Evolutionary conservation across 164 flowering plant species (phyloP).

Genomic region (Berberis vulgaris): DNA sequence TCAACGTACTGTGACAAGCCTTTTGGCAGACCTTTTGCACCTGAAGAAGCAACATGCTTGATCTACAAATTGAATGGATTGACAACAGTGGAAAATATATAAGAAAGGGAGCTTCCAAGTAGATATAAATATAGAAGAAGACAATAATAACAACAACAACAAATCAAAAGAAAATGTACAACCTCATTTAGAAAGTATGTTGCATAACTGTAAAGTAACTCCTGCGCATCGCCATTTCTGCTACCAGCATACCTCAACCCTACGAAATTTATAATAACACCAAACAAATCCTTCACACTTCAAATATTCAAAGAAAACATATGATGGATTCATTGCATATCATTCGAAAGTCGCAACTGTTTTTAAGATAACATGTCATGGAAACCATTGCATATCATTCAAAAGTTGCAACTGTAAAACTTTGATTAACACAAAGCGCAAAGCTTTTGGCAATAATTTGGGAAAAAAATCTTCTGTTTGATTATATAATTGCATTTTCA

Average conservation of each 20-base stretch:
- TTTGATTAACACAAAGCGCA: too few species aligned
- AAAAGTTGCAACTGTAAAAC: too few species aligned
- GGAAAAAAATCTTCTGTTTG: too few species aligned
- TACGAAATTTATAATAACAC: constrained; percentile 6
- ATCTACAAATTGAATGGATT: constrained; percentile 44
- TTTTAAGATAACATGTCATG: too few species aligned
- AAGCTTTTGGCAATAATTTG: too few species aligned
- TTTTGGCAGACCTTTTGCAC: constrained; percentile 47
- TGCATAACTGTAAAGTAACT: constrained; percentile 75
- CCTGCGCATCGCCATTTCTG: constrained; percentile 77
- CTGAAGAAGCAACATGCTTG: constrained; percentile 49
- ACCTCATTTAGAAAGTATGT: constrained; percentile 90
- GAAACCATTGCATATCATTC: too few species aligned
- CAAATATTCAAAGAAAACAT: neutral
- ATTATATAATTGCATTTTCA: too few species aligned
- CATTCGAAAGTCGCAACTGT: too few species aligned
- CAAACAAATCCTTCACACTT: neutral
- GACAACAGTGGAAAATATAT: neutral
- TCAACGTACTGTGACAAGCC: constrained; percentile 76
- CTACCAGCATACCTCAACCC: constrained; percentile 93
- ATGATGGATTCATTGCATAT: too few species aligned
- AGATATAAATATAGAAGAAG: neutral
- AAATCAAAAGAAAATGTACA: constrained; percentile 1
- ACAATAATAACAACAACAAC: constrained; percentile 9
- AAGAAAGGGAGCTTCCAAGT: neutral